phyloP scores from a whole-genome alignment of 2,329 filamentous ascomycete species.

The Penicillium psychrosexuale region DNA sequence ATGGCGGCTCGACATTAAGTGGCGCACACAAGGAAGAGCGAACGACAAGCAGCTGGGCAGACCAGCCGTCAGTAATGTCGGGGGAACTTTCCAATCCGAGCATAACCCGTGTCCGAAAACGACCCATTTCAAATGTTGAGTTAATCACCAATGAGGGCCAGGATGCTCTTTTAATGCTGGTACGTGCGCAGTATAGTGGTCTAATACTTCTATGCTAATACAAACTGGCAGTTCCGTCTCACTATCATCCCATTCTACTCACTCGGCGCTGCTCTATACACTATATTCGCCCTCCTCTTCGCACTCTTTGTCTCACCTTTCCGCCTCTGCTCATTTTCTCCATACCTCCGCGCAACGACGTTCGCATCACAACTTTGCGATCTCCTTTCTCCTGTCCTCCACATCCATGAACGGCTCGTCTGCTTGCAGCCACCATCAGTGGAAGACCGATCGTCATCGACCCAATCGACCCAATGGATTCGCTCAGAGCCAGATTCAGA shows the following conservation, averaged over 20 bases:
- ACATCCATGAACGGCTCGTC: constrained; percentile 44
- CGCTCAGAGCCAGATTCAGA: constrained; percentile 43
- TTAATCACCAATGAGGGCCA: constrained; percentile 29
- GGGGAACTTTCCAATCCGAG: constrained; percentile 27
- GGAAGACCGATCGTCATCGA: constrained; percentile 24
- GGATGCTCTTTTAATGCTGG: constrained; percentile 47
- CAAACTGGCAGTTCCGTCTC: constrained; percentile 48
- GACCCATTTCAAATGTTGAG: constrained; percentile 26
- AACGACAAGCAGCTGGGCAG: constrained; percentile 31
- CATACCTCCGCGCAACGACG: constrained; percentile 44
- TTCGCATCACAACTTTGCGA: constrained; percentile 51
- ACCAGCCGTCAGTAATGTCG: constrained; percentile 37
- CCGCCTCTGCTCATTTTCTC: constrained; percentile 49
- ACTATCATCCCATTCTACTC: constrained; percentile 55
- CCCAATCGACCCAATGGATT: constrained; percentile 32
- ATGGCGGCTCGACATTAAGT: constrained; percentile 26
- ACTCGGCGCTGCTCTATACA: constrained; percentile 53
- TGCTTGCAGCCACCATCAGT: constrained; percentile 22
- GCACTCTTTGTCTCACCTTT: constrained; percentile 53
- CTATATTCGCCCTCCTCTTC: constrained; percentile 51
- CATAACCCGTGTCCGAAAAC: constrained; percentile 27
- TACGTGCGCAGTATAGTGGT: constrained; percentile 19
- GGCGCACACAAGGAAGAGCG: constrained; percentile 32
- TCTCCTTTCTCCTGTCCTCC: constrained; percentile 53
- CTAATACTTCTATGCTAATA: constrained; percentile 9